These are phyloP conservation scores for Rhytidiadelphus loreus DNA, from an alignment of 225 moss, liverwort and hornwort species.

Conservation along the genomic window DNA sequence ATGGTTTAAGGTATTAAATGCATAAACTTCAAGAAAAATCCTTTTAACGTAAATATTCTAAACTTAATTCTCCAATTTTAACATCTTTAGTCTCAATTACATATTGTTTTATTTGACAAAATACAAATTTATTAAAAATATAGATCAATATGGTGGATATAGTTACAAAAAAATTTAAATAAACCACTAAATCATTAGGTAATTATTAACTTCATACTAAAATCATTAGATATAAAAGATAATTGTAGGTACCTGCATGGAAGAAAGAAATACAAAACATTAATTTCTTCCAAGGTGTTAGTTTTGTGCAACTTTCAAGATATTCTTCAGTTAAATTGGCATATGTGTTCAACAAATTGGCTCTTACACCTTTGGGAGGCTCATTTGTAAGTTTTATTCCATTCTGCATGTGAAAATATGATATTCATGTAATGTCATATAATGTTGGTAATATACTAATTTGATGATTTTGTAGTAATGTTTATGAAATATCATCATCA, in stretches of 20 bases:
- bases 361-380: conserved; percentile 85
- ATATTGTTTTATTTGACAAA: no score
- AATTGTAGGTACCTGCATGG: conserved; percentile 45
- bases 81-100: no score
- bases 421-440: neutral
- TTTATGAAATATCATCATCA: neutral
- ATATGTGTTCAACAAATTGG: conserved; percentile 76
- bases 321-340: conserved; percentile 50
- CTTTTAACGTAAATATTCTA: neutral
- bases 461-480: neutral
- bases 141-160: neutral
- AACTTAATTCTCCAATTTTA: neutral
- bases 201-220: neutral
- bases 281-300: conserved; percentile 75
- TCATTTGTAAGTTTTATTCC: conserved; percentile 97
- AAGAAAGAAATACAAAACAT: conserved; percentile 88
- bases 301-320: conserved; percentile 61
- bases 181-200: neutral
- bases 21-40: neutral
- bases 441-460: no score
- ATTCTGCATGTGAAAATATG: conserved; percentile 20
- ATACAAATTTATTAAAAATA: no score
- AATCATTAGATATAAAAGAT: no score
- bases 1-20: no score
- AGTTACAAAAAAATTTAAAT: neutral